Base-by-base conservation (phyloP, 2,329 filamentous ascomycete species). In the Pestalotiopsis sp. region DNA sequence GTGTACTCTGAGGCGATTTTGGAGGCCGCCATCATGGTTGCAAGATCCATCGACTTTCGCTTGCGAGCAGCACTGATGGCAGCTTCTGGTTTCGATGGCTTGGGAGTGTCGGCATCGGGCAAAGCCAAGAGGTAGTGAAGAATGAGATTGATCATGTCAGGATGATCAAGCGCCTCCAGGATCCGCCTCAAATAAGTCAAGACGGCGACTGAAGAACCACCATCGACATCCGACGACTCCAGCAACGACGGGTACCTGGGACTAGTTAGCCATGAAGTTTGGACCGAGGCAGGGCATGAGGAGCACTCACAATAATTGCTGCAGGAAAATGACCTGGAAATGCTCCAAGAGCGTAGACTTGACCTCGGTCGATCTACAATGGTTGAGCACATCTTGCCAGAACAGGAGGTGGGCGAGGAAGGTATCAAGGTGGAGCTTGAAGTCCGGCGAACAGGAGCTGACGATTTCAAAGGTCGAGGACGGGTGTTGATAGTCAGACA, bases 301-400 rank as follows among this genome's bases (percentile, higher is more conserved):
- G 3, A 9, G 45, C 45, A 82, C 91, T 77, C 81, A 98, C 89
- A 99, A 83, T 75, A 99, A 84, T 80, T 99, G 96, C 80, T 98
- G 94, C 66, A 99, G 84, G 79, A 99, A 99, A 41, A 99, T 90
- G 73, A 98, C 92, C 78, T 98, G 95, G 77, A 99, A 99, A 80
- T 99, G 96, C 78, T 99, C 96, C 39, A 99, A 86, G 64, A 99
- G 84, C 0, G 95, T 98, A 73, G 93, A 93, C 78, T 95, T 96
- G 73, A 99, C 94, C 77, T 98, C 95, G 1, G 91, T 86, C 3
- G 95, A 98, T 75, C 91, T 90, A 82, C 96, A 99, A 80, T 98
- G 95, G 78, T 98, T 96, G 70, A 99, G 84, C 41, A 98, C 95
- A 79, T 99, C 96, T 81, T 99, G 96, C 96, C 96, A 99, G 77